Conservation (phyloP, 1,284 basidiomycete genomes). For the Cystobasidium slooffiae region DNA sequence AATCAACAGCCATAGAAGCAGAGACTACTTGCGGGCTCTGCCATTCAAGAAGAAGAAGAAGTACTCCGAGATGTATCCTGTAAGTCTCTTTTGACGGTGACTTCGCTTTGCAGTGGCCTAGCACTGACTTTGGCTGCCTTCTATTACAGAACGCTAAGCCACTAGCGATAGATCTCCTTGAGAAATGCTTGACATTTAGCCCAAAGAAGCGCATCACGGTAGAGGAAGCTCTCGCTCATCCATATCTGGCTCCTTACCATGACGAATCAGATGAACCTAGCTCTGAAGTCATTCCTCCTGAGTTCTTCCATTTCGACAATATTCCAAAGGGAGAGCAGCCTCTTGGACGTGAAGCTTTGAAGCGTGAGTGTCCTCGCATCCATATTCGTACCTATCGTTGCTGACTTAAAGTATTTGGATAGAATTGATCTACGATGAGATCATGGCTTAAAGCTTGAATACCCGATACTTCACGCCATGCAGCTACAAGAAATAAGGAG, state of each 20-base stretch:
- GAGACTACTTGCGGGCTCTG: constrained; percentile 90
- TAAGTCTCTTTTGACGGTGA: neutral
- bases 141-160: constrained; percentile 69
- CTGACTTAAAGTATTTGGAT: neutral
- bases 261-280: constrained; percentile 50
- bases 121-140: neutral
- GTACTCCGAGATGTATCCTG: constrained; percentile 68
- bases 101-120: constrained; percentile 67
- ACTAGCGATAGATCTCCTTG: constrained; percentile 85
- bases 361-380: constrained; percentile 57
- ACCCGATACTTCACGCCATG: neutral
- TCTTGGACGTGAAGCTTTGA: constrained; percentile 60
- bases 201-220: constrained; percentile 54
- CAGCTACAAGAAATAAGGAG: too few species aligned
- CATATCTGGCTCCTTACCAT: constrained; percentile 52
- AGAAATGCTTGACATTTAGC: constrained; percentile 61
- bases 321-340: constrained; percentile 65
- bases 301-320: constrained; percentile 84
- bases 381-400: neutral
- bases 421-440: constrained; percentile 60
- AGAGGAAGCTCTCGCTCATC: constrained; percentile 50
- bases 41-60: constrained; percentile 80
- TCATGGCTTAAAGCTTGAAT: constrained; percentile 50
- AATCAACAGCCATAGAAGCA: constrained; percentile 75
- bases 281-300: constrained; percentile 62